These are phyloP conservation scores for Viola pubescens DNA, from an alignment of 441 rosid species.

Conservation along the genomic window DNA sequence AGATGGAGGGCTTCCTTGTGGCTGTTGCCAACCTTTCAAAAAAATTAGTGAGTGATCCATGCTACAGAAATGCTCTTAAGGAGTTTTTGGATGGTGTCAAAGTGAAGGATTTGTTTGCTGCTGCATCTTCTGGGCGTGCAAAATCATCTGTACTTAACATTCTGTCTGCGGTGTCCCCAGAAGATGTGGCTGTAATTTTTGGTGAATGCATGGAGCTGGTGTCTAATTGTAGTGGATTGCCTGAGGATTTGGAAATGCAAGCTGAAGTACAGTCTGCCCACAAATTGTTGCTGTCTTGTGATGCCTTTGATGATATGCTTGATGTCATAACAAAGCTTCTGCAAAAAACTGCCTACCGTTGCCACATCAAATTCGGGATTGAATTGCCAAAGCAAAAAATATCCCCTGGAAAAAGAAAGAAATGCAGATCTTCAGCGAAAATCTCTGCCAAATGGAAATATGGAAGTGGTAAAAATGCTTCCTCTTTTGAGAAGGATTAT, in stretches of 20 bases:
- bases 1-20: conserved; percentile 66
- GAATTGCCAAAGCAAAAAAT: conserved; percentile 45
- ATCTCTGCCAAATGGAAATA: conserved; percentile 53
- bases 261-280: conserved; percentile 72
- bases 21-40: conserved; percentile 53
- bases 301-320: conserved; percentile 44
- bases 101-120: conserved; percentile 46
- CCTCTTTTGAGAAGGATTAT: conserved; percentile 64
- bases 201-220: conserved; percentile 56
- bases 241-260: conserved; percentile 51
- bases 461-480: conserved; percentile 36
- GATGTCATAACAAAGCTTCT: conserved; percentile 44
- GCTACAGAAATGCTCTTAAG: conserved; percentile 45
- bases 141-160: conserved; percentile 61
- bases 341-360: conserved; percentile 67
- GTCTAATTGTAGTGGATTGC: conserved; percentile 48
- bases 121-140: conserved; percentile 53
- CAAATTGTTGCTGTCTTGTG: conserved; percentile 56
- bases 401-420: conserved; percentile 44
- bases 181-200: conserved; percentile 40
- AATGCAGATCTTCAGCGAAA: conserved; percentile 40
- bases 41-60: conserved; percentile 40
- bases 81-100: conserved; percentile 46
- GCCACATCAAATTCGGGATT: conserved; percentile 63
- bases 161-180: conserved; percentile 40